phyloP scores from a whole-genome alignment of 2,329 filamentous ascomycete genomes.

The Zymoseptoria passerinii region DNA sequence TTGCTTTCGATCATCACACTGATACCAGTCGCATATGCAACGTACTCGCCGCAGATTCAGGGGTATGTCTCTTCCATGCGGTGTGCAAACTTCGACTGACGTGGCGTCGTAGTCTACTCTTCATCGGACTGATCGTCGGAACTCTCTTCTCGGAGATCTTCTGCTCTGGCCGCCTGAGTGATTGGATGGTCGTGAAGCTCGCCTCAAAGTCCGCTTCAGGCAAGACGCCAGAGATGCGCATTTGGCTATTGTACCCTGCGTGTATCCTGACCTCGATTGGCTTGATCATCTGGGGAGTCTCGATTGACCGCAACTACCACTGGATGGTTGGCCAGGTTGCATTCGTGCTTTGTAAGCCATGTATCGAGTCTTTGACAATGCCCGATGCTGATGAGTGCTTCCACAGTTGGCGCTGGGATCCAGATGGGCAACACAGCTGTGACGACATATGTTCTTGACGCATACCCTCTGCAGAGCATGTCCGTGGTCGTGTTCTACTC shows the following conservation, averaged over 20 bases:
- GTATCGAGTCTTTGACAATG: neutral
- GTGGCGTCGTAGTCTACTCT: slow-evolving; percentile 5
- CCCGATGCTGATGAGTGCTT: slow-evolving; percentile 2
- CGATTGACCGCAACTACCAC: slow-evolving; percentile 12
- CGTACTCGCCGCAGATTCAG: slow-evolving; percentile 12
- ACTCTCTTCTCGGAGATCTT: slow-evolving; percentile 13
- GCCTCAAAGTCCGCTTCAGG: slow-evolving; percentile 5
- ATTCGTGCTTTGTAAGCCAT: slow-evolving; percentile 12
- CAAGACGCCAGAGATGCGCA: slow-evolving; percentile 13
- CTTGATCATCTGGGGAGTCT: slow-evolving; percentile 12
- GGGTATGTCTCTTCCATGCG: slow-evolving; percentile 4
- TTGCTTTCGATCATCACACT: slow-evolving; percentile 11
- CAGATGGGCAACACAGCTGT: slow-evolving; percentile 15
- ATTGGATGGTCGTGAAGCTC: slow-evolving; percentile 15
- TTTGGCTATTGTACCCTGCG: slow-evolving; percentile 13
- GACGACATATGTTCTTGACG: slow-evolving; percentile 13
- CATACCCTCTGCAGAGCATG: slow-evolving; percentile 15
- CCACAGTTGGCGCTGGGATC: slow-evolving; percentile 11
- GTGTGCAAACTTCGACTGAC: neutral
- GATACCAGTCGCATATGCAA: slow-evolving; percentile 13
- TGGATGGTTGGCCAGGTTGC: slow-evolving; percentile 16
- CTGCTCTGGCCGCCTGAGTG: slow-evolving; percentile 11
- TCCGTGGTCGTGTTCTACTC: slow-evolving; percentile 15
- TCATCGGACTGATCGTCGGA: slow-evolving; percentile 14
- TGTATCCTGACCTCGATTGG: slow-evolving; percentile 9